Percentiles rank a stretch among this genome's conserved stretches.
Evolutionary conservation across 495 filamentous ascomycete genomes (phyloP).

Genomic region (Hypoxylon cercidicola): DNA sequence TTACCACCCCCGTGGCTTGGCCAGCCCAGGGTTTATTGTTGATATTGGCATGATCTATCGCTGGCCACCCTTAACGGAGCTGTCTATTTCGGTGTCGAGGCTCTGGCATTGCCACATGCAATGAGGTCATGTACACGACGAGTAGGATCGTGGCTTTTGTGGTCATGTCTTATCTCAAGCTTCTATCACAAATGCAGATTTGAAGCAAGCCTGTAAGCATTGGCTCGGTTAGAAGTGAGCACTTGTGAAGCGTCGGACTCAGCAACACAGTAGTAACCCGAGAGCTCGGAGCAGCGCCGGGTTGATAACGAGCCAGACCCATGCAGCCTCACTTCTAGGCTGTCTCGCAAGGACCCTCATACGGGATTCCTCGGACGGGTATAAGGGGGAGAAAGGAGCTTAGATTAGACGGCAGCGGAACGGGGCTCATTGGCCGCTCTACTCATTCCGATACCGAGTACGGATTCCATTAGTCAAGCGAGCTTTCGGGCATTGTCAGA

Average conservation of each 20-base stretch:
- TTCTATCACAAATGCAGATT: no score
- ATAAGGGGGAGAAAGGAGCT: not conserved
- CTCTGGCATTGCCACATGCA: no score
- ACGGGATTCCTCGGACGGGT: constrained; percentile 5
- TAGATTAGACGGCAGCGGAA: constrained; percentile 1
- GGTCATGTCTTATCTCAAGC: no score
- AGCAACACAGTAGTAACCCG: constrained; percentile 17
- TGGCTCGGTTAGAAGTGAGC: no score
- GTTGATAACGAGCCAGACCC: constrained; percentile 17
- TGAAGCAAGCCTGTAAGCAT: no score
- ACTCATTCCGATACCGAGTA: constrained; percentile 33
- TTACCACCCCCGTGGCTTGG: not conserved
- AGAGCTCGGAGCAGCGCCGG: constrained; percentile 11
- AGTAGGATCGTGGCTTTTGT: no score
- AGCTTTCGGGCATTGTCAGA: constrained; percentile 7
- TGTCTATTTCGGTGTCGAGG: no score
- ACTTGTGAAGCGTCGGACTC: not conserved
- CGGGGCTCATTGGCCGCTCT: constrained; percentile 20
- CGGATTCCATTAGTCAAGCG: constrained; percentile 39
- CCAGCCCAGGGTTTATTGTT: no score
- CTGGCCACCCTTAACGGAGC: no score
- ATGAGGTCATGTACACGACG: no score
- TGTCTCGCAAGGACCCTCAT: constrained; percentile 5
- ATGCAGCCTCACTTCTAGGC: constrained; percentile 12
- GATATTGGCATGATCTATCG: no score